phyloP scores from a whole-genome alignment of 2,329 filamentous ascomycete species.

The Aspergillus vadensis region DNA sequence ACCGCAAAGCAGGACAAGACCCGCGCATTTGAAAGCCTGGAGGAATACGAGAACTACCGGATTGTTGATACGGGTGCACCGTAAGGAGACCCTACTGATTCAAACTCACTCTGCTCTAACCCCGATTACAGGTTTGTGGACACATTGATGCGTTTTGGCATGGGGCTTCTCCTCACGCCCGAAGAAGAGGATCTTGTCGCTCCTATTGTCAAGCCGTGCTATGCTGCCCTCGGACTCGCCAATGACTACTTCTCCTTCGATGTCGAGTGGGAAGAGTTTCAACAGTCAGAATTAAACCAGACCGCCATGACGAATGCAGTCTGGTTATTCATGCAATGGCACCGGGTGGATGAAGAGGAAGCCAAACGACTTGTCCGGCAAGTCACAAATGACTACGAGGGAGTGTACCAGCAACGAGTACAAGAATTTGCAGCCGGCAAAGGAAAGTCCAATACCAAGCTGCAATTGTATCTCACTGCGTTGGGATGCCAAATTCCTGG shows the following conservation, averaged over 20 bases:
- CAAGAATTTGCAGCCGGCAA: constrained; percentile 2
- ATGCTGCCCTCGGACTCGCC: constrained; percentile 20
- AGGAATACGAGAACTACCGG: constrained; percentile 23
- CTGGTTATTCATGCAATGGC: constrained; percentile 23
- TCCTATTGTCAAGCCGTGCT: constrained; percentile 17
- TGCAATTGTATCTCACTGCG: constrained; percentile 14
- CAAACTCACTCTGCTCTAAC: neutral
- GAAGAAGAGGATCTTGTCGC: constrained; percentile 13
- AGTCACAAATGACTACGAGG: constrained; percentile 15
- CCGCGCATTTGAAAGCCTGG: constrained; percentile 12
- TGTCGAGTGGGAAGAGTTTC: constrained; percentile 21
- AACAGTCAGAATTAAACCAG: neutral
- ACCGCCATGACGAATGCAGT: constrained; percentile 20
- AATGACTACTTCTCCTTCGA: constrained; percentile 25
- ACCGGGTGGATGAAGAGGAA: constrained; percentile 8
- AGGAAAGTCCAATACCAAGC: constrained; percentile 1
- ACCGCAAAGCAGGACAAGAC: constrained; percentile 21
- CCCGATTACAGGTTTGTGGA: constrained; percentile 11
- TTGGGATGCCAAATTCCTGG: constrained; percentile 19
- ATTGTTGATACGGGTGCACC: constrained; percentile 24
- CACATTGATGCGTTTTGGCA: constrained; percentile 21
- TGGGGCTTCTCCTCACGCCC: constrained; percentile 15
- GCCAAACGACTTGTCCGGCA: constrained; percentile 15
- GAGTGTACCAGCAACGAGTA: constrained; percentile 10
- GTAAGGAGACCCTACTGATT: neutral